phyloP scores from a whole-genome alignment of 1,284 basidiomycete species.

The Coniferiporia weirii region DNA sequence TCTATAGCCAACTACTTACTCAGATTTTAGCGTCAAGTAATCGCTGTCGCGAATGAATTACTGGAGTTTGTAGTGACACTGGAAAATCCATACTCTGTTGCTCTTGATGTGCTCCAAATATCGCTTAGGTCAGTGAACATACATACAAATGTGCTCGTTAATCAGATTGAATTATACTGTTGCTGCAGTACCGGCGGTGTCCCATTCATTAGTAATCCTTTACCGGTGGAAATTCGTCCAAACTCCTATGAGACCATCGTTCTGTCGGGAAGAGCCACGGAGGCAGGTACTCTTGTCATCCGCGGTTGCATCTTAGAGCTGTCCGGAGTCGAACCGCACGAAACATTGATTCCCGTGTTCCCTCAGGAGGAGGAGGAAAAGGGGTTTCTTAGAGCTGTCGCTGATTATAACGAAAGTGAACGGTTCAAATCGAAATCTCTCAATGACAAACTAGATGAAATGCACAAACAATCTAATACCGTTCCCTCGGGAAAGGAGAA shows the following conservation, averaged over 20 bases:
- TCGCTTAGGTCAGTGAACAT: slow-evolving; percentile 61
- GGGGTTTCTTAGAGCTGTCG: slow-evolving; percentile 49
- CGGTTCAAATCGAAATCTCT: slow-evolving; percentile 70
- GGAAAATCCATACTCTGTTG: slow-evolving; percentile 89
- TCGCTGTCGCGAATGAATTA: slow-evolving; percentile 79
- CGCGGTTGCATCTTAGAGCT: slow-evolving; percentile 78
- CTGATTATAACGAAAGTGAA: slow-evolving; percentile 56
- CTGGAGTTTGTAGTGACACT: slow-evolving; percentile 81
- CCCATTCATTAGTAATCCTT: slow-evolving; percentile 60
- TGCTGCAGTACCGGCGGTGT: slow-evolving; percentile 73
- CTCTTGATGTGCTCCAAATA: slow-evolving; percentile 79
- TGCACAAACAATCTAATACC: slow-evolving; percentile 29
- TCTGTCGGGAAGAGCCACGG: slow-evolving; percentile 62
- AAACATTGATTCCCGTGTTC: slow-evolving; percentile 73
- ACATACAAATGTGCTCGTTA: not conserved
- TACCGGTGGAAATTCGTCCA: slow-evolving; percentile 62
- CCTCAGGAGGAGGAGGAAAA: slow-evolving; percentile 69
- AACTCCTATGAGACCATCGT: slow-evolving; percentile 70
- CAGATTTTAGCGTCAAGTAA: slow-evolving; percentile 42
- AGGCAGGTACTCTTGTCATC: slow-evolving; percentile 64
- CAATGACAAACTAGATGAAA: slow-evolving; percentile 43
- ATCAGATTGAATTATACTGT: slow-evolving; percentile 7
- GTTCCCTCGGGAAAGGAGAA: slow-evolving; percentile 28
- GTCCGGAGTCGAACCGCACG: slow-evolving; percentile 64
- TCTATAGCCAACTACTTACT: slow-evolving; percentile 7